Base-by-base conservation (phyloP, 164 flowering plant species). In the Vitis cinerea region DNA sequence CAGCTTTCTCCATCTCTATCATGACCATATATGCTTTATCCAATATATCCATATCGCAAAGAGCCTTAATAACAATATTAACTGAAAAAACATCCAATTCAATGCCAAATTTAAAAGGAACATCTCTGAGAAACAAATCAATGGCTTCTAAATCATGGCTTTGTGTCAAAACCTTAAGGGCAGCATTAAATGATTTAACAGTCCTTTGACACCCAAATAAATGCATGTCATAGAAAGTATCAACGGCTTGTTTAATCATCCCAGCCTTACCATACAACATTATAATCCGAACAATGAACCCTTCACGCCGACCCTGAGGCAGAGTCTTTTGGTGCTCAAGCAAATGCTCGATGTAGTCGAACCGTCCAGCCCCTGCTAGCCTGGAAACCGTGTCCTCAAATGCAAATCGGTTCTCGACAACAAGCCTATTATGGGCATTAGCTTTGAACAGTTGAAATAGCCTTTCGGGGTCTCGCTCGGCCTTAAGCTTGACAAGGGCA, bases 131-230 rank as follows among this genome's bases (percentile, higher is more conserved):
- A 75, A 90, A 83, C 12, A 61, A 67, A 27, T 67, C 67, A 62
- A 87, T 75, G 4, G 73, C 80, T 50, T 56, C 75, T 47, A 83
- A 68, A 74, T 88, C 82, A 51, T 74, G 79, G 37, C 83, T 74
- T 50, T 68, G 76, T 0, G 82, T 51, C 82, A 88, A 78, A 57
- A 86, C 93, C 75, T 78, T 79, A 11, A 91, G 84, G 15, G 87
- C 75, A 62, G 97, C 94, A 84, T 91, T 90, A 71, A 87, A 87
- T 1, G 97, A 88, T 62, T 88, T 86, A 51, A 88, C 91, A 60
- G 89, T 85, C 63, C 89, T 79, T 0, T 47, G 65, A 77, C 97
- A 91, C 8, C 93, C 88, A 70, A 73, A 82, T 30, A 83, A 72
- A 63, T 86, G 88, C 93, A 91, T 84, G 56, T 82, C 77, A 62